Conservation (phyloP, 352 stramenopile species). For the Phytophthora ramorum region DNA sequence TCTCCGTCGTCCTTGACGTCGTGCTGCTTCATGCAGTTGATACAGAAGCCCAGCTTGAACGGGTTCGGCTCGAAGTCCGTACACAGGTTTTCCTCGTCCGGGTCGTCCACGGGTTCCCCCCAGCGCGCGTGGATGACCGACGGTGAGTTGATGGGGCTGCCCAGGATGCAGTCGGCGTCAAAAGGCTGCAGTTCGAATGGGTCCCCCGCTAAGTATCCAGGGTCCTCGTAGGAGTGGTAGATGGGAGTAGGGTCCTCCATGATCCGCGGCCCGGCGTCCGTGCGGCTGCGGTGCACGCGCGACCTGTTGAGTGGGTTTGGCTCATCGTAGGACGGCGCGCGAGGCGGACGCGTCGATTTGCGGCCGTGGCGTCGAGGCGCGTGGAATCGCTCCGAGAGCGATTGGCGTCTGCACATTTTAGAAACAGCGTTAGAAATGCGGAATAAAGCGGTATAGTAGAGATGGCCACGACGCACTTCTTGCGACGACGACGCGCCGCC, state of each 20-base stretch:
- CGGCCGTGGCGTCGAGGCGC: conserved; percentile 14
- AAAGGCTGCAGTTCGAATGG: conserved; percentile 70
- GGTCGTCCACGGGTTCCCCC: conserved; percentile 84
- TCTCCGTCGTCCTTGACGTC: conserved; percentile 77
- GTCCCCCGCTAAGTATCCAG: conserved; percentile 64
- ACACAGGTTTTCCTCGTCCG: conserved; percentile 83
- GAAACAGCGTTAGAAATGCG: conserved; percentile 7
- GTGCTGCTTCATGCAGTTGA: conserved; percentile 92
- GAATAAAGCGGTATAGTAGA: neutral
- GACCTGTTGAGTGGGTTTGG: conserved; percentile 33
- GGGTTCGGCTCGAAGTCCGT: conserved; percentile 83
- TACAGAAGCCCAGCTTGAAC: conserved; percentile 89
- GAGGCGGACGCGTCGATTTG: conserved; percentile 17
- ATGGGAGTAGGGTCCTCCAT: conserved; percentile 46
- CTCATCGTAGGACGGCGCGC: conserved; percentile 29
- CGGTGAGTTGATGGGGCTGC: conserved; percentile 75
- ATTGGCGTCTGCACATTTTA: conserved; percentile 35
- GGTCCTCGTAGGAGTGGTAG: conserved; percentile 85
- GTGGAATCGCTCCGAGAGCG: conserved; percentile 45
- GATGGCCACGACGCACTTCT: conserved; percentile 49
- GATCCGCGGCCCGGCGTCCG: conserved; percentile 21
- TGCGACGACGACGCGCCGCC: conserved; percentile 45
- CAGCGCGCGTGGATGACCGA: conserved; percentile 87
- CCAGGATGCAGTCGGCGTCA: conserved; percentile 81
- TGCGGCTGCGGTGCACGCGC: conserved; percentile 40